Evolutionary conservation across 2,329 filamentous ascomycete genomes (phyloP), one percentile per base, ranked within the genome.

Genomic region (Fusarium liriodendri): DNA sequence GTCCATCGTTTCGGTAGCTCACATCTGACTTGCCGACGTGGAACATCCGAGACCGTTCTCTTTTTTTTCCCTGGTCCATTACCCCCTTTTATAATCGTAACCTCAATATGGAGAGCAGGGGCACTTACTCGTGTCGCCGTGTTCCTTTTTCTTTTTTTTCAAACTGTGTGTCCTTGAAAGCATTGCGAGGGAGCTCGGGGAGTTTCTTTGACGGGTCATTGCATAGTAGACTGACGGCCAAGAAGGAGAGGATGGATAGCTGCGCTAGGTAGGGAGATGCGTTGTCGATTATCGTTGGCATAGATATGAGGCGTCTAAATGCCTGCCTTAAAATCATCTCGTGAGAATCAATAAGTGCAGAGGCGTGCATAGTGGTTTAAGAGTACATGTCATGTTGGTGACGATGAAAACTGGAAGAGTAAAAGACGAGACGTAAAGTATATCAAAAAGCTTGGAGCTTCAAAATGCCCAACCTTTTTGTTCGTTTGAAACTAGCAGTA

Each of bases 101-200:
- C 55, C 62, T 60, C 42, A 40, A 50, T 45, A 47, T 74, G 63
- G 63, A 61, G 45, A 71, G 29, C 11, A 73, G 42, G 58, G 52
- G 42, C 42, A n/a, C 47, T 25, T 67, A 14, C 42, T 42, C 10
- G 38, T 25, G 22, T 38, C 50, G 20, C 40, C 13, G 20, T 35
- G 18, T 27, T 25, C 32, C 25, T 50, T 64, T 64, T 66, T 71
- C 72, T 62, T 38, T 61, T 64, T 47, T 35, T 50, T 50, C 47
- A 37, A 52, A 66, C 65, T 65, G 18, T 64, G n/a, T 69, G 40
- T 71, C 62, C 62, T 73, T 69, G 40, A 18, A 69, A 73, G 71
- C 77, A 79, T 79, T 74, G 77, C 75, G 76, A 76, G 75, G 77
- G 77, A 77, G 77, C 77, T 76, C 38, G 25, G 66, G 74, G 76